Conservation (phyloP, 176 grass and related monocot genomes). For the Microstegium vimineum region DNA sequence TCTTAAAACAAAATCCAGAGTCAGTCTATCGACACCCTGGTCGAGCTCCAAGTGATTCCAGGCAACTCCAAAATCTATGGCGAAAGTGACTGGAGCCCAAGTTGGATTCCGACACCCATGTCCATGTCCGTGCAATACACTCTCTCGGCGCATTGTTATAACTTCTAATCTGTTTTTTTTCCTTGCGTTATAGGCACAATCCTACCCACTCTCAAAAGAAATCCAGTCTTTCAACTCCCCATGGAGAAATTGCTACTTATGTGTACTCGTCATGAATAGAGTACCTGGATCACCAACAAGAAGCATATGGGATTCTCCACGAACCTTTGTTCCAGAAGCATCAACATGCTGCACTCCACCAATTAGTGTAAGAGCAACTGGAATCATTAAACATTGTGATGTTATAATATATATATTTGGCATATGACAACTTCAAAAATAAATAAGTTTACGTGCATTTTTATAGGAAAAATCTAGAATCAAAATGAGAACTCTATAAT, state of each 20-base stretch:
- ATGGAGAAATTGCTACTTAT: neutral
- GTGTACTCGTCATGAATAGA: neutral
- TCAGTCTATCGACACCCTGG: neutral
- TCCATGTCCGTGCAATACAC: neutral
- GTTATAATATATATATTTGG: neutral
- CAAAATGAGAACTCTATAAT: neutral
- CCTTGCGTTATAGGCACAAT: neutral
- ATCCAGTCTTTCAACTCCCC: neutral
- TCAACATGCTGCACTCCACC: conserved; percentile 88
- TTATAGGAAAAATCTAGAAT: neutral
- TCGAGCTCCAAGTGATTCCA: neutral
- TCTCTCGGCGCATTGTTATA: neutral
- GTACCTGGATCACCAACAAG: conserved; percentile 98
- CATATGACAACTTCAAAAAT: neutral
- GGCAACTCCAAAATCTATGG: neutral
- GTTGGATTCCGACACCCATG: neutral
- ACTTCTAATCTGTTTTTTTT: neutral
- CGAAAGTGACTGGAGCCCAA: neutral
- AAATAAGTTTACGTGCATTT: neutral
- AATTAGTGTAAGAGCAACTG: conserved; percentile 95
- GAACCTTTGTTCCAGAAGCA: conserved; percentile 87
- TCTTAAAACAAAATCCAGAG: neutral
- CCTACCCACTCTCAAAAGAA: neutral
- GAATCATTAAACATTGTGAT: conserved; percentile 21
- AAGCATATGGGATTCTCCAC: conserved; percentile 97